These are phyloP conservation scores for Biscogniauxia marginata DNA, from an alignment of 2,329 filamentous ascomycete genomes.

Conservation along the genomic window DNA sequence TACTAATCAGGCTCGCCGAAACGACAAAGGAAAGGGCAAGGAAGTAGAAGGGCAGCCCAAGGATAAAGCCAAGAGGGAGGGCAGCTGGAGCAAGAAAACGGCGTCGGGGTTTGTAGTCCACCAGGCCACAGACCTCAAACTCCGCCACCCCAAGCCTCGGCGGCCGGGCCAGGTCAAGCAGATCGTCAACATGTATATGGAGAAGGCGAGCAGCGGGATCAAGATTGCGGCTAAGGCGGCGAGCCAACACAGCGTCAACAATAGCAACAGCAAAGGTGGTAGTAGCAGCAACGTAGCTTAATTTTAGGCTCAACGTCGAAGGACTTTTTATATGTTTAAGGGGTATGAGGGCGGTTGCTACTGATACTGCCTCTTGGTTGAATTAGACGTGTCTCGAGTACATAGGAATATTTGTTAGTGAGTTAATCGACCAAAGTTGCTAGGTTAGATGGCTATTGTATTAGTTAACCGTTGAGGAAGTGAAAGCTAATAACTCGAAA, in stretches of 20 bases:
- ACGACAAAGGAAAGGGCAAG: constrained; percentile 18
- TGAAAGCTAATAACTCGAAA: too few relatives aligned
- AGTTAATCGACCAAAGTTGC: too few relatives aligned
- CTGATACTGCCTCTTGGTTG: too few relatives aligned
- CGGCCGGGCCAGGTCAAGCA: constrained; percentile 32
- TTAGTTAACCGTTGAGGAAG: too few relatives aligned
- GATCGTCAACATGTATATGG: constrained; percentile 34
- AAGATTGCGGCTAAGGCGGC: constrained; percentile 15
- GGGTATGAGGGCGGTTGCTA: too few relatives aligned
- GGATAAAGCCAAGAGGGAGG: constrained; percentile 9
- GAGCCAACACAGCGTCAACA: not conserved
- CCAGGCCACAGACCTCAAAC: constrained; percentile 26
- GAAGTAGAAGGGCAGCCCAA: not conserved
- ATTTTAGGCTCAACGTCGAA: too few relatives aligned
- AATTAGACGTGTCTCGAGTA: too few relatives aligned
- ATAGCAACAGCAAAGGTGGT: constrained; percentile 11
- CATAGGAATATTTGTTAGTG: too few relatives aligned
- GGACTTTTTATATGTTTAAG: too few relatives aligned
- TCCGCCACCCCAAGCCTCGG: constrained; percentile 28
- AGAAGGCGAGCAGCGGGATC: too few relatives aligned
- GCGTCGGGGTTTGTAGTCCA: constrained; percentile 33
- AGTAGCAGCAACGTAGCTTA: constrained; percentile 8
- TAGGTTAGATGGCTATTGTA: too few relatives aligned
- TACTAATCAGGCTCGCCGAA: not conserved
- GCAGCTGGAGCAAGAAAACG: constrained; percentile 29